phyloP scores from a whole-genome alignment of 495 filamentous ascomycete genomes.

The Tricharina praecox region DNA sequence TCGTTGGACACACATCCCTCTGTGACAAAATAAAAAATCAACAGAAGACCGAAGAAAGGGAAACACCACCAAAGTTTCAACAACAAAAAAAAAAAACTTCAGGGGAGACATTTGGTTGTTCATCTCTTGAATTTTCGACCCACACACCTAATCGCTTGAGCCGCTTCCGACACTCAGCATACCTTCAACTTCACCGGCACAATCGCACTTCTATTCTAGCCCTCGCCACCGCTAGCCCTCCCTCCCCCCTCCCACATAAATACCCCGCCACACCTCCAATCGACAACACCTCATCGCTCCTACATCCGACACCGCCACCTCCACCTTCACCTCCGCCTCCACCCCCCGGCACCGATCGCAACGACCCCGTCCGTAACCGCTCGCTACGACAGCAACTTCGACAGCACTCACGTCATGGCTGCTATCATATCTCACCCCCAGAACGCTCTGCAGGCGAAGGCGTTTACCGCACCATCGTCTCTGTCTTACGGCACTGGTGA shows the following conservation, averaged over 20 bases:
- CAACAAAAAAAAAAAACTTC: not conserved
- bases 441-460: conserved; percentile 74
- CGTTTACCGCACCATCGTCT: conserved; percentile 75
- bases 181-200: conserved; percentile 16
- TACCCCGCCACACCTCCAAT: not conserved
- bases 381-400: too few relatives aligned
- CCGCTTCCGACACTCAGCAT: conserved; percentile 1
- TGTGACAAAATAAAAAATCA: not conserved
- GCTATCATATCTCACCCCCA: conserved; percentile 75
- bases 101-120: conserved; percentile 99
- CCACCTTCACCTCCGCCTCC: too few relatives aligned
- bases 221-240: too few relatives aligned
- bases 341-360: too few relatives aligned
- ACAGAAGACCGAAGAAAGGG: not conserved
- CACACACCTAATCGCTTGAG: not conserved
- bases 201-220: too few relatives aligned
- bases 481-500: conserved; percentile 74
- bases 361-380: too few relatives aligned
- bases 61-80: not conserved
- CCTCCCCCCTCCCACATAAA: conserved; percentile 5
- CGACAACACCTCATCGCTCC: too few relatives aligned
- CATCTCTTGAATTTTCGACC: conserved; percentile 43
- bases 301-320: too few relatives aligned
- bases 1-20: not conserved
- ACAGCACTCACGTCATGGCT: conserved; percentile 46